Conservation (phyloP, 306 rosid genomes). For the Pterocarpus macrocarpus region DNA sequence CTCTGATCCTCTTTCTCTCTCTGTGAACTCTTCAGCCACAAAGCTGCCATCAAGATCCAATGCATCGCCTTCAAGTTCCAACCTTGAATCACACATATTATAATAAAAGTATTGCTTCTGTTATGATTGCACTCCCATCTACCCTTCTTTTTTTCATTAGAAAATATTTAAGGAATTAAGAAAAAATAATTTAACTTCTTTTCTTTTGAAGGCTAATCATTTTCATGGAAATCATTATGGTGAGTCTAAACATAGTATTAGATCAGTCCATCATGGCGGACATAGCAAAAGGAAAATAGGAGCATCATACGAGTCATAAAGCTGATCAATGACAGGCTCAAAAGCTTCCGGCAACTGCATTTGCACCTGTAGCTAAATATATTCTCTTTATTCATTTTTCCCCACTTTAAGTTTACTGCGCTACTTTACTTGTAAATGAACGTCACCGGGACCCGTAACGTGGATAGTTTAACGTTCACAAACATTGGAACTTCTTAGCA, state of each 20-base stretch:
- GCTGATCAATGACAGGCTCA: slow-evolving; percentile 51
- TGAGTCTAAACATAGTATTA: slow-evolving; percentile 50
- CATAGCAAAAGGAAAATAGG: slow-evolving; percentile 45
- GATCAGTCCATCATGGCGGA: slow-evolving; percentile 56
- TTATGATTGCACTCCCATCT: slow-evolving; percentile 35
- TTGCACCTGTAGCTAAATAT: slow-evolving; percentile 15
- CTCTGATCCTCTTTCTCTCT: slow-evolving; percentile 35
- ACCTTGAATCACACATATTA: too few species aligned
- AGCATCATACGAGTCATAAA: slow-evolving; percentile 45
- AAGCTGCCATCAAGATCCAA: slow-evolving; percentile 70
- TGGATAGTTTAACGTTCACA: background rate
- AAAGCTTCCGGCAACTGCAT: slow-evolving; percentile 43
- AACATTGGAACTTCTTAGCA: slow-evolving; percentile 2
- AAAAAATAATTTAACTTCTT: background rate
- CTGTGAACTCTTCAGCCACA: background rate
- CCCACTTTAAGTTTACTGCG: background rate
- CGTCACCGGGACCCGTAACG: background rate
- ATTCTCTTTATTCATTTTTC: background rate
- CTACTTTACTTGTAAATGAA: background rate
- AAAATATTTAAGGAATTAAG: background rate
- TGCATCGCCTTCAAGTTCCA: slow-evolving; percentile 36
- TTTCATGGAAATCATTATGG: slow-evolving; percentile 49
- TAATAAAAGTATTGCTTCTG: background rate
- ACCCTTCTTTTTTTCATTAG: background rate
- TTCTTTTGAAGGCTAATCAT: slow-evolving; percentile 42